Evolutionary conservation across 1,139 yeast species (phyloP), one percentile per base, ranked within the genome.

Genomic region (Suhomyces guaymorum): DNA sequence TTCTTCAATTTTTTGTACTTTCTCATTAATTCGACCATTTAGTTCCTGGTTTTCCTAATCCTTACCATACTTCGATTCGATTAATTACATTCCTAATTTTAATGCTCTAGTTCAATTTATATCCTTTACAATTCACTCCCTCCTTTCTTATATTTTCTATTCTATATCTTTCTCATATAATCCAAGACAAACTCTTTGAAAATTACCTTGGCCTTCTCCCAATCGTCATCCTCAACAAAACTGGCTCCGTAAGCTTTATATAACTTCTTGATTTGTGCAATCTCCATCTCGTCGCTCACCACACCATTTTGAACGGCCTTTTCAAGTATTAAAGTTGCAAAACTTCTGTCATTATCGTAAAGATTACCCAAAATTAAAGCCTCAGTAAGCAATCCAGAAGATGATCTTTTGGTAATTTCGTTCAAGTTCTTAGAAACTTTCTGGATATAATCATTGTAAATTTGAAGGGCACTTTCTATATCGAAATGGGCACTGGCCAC

Each of bases 161-260:
- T n/a, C n/a, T n/a, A n/a, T n/a, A n/a, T n/a, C n/a, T n/a, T n/a
- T 23, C 25, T 38, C n/a, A 51, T 38, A 17, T 40, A 47, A 5
- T 33, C 34, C 37, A 50, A 41, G 3, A 49, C 50, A 30, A 26
- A 42, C 34, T 31, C 19, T 26, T 40, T 41, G 41, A 63, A 49
- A 15, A 40, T 37, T 2, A 55, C 54, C 30, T 48, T 51, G 14
- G 72, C 71, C 9, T 29, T 30, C 2, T 51, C 59, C 70, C 70
- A 62, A 22, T 48, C 49, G 19, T 50, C 49, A 32, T 63, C 65
- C 15, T 61, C 68, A 3, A 37, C 55, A 45, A 55, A 69, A 1
- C 75, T 66, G 16, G 79, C 82, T 3, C 89, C 87, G 49, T 79
- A 82, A 0, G 59, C 61, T 44, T 76, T 76, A 50, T 82, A 70